A percentile compares a stretch with the other conserved stretches of the same genome.
These are phyloP conservation scores for Russula earlei DNA, from an alignment of 768 basidiomycete species.

Conservation along the genomic window DNA sequence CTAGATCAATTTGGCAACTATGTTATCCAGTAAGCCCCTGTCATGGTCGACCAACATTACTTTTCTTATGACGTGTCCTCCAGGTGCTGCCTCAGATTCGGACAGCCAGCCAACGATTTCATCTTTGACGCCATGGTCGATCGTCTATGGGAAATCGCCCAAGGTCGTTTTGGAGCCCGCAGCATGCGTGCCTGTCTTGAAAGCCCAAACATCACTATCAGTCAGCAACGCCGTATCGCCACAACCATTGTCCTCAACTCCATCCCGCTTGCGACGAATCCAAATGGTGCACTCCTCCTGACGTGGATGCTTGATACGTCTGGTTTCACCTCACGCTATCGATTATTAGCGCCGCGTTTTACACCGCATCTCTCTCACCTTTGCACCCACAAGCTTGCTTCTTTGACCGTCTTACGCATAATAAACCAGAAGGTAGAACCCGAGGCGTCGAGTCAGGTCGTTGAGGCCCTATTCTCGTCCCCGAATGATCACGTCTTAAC, in stretches of 20 bases:
- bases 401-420: slow-evolving; percentile 87
- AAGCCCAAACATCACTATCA: slow-evolving; percentile 74
- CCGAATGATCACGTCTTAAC: slow-evolving; percentile 84
- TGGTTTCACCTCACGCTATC: slow-evolving; percentile 91
- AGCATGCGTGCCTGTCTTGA: slow-evolving; percentile 97
- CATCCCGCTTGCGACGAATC: slow-evolving; percentile 93
- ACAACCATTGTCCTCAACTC: slow-evolving; percentile 94
- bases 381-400: slow-evolving; percentile 96
- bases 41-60: not conserved
- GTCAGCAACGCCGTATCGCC: slow-evolving; percentile 91
- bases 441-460: slow-evolving; percentile 75
- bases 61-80: not conserved
- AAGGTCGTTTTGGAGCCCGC: slow-evolving; percentile 94
- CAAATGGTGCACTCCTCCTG: slow-evolving; percentile 89
- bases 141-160: slow-evolving; percentile 97
- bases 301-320: slow-evolving; percentile 97
- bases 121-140: slow-evolving; percentile 98
- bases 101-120: slow-evolving; percentile 83
- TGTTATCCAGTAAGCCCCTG: slow-evolving; percentile 69
- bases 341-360: slow-evolving; percentile 88
- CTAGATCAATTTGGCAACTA: slow-evolving; percentile 93
- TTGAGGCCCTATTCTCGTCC: slow-evolving; percentile 86
- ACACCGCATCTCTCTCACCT: slow-evolving; percentile 94
- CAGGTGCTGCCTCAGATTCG: slow-evolving; percentile 87
- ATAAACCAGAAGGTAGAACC: slow-evolving; percentile 95